Evolutionary conservation across 371 early-diverging fungal genomes (phyloP).

Genomic region (Haplosporangium sp.): DNA sequence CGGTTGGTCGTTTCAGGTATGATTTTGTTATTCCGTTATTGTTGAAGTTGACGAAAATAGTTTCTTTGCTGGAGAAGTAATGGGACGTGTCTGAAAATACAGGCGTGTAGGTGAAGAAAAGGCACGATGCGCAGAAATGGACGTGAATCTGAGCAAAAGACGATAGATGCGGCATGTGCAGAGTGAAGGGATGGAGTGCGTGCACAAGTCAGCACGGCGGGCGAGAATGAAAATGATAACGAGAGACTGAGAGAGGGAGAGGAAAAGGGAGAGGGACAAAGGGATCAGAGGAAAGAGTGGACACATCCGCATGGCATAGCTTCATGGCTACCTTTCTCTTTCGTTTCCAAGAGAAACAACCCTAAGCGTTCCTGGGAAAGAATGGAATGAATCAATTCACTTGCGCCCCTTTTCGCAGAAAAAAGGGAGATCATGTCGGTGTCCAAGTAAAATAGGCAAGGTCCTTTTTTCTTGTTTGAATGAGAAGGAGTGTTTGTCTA

Average conservation of each 20-base stretch:
- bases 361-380: slow-evolving; percentile 35
- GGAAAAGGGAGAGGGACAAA: slow-evolving; percentile 9
- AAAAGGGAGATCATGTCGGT: slow-evolving; percentile 2
- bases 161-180: too few relatives aligned
- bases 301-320: slow-evolving; percentile 9
- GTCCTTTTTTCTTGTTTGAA: slow-evolving; percentile 4
- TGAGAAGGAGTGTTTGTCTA: not conserved
- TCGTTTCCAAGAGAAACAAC: not conserved
- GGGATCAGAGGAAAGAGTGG: slow-evolving; percentile 17
- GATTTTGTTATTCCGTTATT: slow-evolving; percentile 23
- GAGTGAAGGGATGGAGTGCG: too few relatives aligned
- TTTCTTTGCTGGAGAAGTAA: too few relatives aligned
- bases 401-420: not conserved
- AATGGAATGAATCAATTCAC: slow-evolving; percentile 23
- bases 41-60: not conserved
- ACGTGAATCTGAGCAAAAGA: too few relatives aligned
- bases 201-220: too few relatives aligned
- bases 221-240: not conserved
- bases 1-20: slow-evolving; percentile 22
- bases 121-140: not conserved
- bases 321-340: too few relatives aligned
- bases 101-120: not conserved
- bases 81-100: too few relatives aligned
- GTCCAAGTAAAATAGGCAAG: not conserved
- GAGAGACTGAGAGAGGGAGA: slow-evolving; percentile 8